Percentiles rank a stretch among this genome's conserved stretches.
These are phyloP conservation scores for Thalassiosira exigua DNA, from an alignment of 352 stramenopile species.

Conservation along the genomic window DNA sequence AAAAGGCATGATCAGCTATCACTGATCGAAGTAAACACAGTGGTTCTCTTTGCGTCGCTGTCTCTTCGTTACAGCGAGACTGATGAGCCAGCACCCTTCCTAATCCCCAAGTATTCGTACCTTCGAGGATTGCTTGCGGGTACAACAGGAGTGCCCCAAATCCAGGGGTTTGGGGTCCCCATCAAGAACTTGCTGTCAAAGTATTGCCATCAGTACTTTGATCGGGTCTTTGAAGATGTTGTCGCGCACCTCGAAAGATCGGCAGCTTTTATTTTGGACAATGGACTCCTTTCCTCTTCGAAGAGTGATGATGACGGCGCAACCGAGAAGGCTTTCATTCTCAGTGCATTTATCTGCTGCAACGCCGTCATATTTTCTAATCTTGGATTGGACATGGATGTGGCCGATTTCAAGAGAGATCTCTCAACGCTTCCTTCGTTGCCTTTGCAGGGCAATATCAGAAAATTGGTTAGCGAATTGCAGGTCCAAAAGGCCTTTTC, in stretches of 20 bases:
- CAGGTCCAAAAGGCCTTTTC: no score
- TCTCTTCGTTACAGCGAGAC: constrained; percentile 44
- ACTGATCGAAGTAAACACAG: constrained; percentile 33
- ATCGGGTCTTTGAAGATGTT: constrained; percentile 27
- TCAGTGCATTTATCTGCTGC: constrained; percentile 34
- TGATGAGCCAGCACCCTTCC: constrained; percentile 7
- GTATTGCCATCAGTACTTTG: constrained; percentile 46
- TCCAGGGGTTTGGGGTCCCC: constrained; percentile 35
- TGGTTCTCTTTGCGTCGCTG: constrained; percentile 31
- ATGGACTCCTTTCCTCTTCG: constrained; percentile 12
- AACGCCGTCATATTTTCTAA: constrained; percentile 43
- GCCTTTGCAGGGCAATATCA: constrained; percentile 36
- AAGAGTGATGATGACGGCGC: background rate
- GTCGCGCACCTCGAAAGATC: constrained; percentile 33
- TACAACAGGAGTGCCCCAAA: background rate
- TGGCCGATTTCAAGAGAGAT: constrained; percentile 14
- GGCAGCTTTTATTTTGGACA: constrained; percentile 26
- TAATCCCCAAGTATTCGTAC: constrained; percentile 25
- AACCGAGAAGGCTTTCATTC: constrained; percentile 16
- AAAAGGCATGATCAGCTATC: constrained; percentile 21
- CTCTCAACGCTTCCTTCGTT: constrained; percentile 20
- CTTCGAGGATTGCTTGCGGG: constrained; percentile 11
- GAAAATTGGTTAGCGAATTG: no score
- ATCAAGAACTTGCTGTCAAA: constrained; percentile 22
- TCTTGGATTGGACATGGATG: constrained; percentile 24